Conservation (phyloP, 768 basidiomycete genomes). For the Termitomyces sp. region DNA sequence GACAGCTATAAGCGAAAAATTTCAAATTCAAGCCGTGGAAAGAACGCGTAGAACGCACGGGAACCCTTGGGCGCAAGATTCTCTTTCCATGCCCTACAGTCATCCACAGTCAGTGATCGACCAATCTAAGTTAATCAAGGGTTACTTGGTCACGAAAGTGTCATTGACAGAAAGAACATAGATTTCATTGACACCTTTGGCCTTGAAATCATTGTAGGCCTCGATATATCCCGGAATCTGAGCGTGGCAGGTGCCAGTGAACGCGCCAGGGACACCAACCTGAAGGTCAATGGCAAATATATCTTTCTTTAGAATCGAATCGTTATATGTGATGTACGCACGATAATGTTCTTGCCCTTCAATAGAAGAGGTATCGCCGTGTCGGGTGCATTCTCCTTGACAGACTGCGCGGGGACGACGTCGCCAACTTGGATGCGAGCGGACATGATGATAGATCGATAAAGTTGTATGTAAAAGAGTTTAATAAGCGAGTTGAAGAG, state of each 20-base stretch:
- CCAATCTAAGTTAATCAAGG: background rate
- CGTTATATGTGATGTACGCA: slow-evolving; percentile 27
- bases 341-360: slow-evolving; percentile 62
- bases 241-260: slow-evolving; percentile 67
- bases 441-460: slow-evolving; percentile 4
- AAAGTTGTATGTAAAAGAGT: background rate
- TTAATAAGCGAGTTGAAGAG: background rate
- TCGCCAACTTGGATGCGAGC: slow-evolving; percentile 45
- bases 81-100: slow-evolving; percentile 64
- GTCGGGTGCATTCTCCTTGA: slow-evolving; percentile 61
- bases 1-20: slow-evolving; percentile 33
- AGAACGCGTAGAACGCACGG: slow-evolving; percentile 31
- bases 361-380: slow-evolving; percentile 40
- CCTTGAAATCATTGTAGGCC: slow-evolving; percentile 67
- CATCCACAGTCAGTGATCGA: background rate
- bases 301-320: background rate
- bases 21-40: slow-evolving; percentile 8
- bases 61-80: slow-evolving; percentile 55
- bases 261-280: slow-evolving; percentile 78
- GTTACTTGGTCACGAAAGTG: slow-evolving; percentile 63
- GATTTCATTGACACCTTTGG: slow-evolving; percentile 70
- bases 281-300: slow-evolving; percentile 18
- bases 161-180: slow-evolving; percentile 81
- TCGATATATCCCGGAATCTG: slow-evolving; percentile 66
- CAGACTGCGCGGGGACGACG: slow-evolving; percentile 42